Evolutionary conservation across 345 rosid species (phyloP), one percentile per base, ranked within the genome.

Genomic region (Microcos paniculata): DNA sequence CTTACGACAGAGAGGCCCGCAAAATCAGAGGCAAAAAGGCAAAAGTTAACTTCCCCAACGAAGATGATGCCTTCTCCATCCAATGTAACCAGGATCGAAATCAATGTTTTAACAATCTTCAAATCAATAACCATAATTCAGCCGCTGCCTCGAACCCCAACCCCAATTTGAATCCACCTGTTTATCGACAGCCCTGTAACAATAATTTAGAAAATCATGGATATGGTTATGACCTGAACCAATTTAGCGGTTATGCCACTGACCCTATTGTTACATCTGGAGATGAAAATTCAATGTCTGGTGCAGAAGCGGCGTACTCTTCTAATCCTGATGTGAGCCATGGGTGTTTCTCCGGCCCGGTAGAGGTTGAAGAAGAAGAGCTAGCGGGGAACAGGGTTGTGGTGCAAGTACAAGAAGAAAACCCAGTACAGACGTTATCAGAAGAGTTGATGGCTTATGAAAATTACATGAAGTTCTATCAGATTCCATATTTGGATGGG

Each of bases 11-110:
- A 31, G 98, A 87, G 38, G 98, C 98, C 62, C 92, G 90, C 63
- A 86, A 78, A 77, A 91, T 91, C 78, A 92, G 97, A 49, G 97
- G 97, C 40, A 84, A 83, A 66, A 92, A 92, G 76, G 95, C 95
- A 51, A 93, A 93, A 77, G 87, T 93, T 51, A 93, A 93, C 75
- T 93, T 93, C 88, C 98, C 93, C 6, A 89, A 88, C 74, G 90
- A 88, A 73, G 87, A 78, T 14, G 77, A 79, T 48, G 38, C 13
- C 69, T 38, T 59, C 81, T 2, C 64, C 72, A n/a, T 43, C 63
- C 73, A 45, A 24, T 40, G 4, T 45, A 40, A 61, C 28, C 48
- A 21, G 18, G 61, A 55, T 56, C 61, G 8, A 19, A 11, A 55
- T 56, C 61, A 55, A 53, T 10, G 3, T 8, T 52, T 52, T 7